These are phyloP conservation scores for Hericium erinaceus DNA, from an alignment of 768 basidiomycete species.

Conservation along the genomic window DNA sequence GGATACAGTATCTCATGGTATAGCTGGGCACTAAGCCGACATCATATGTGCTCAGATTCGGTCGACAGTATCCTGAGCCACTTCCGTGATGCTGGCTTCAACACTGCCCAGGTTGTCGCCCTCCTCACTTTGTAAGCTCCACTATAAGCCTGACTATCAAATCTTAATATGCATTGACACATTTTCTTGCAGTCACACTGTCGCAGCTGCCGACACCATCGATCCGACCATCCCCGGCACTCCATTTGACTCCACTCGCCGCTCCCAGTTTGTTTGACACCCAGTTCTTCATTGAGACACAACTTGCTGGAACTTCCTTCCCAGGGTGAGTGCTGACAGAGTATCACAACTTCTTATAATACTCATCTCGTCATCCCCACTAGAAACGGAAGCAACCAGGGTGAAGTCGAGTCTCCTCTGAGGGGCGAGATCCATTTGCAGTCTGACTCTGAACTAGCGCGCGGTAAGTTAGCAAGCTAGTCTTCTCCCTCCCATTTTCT, in stretches of 20 bases:
- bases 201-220: conserved; percentile 14
- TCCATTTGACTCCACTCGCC: conserved; percentile 42
- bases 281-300: conserved; percentile 36
- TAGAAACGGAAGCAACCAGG: conserved; percentile 28
- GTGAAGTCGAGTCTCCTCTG: conserved; percentile 31
- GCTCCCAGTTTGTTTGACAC: conserved; percentile 33
- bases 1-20: neutral
- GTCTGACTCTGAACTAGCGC: conserved; percentile 27
- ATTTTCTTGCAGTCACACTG: conserved; percentile 6
- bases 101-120: conserved; percentile 24
- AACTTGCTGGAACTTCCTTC: conserved; percentile 34
- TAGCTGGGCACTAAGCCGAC: neutral
- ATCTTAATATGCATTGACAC: neutral
- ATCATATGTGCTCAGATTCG: conserved; percentile 4
- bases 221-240: conserved; percentile 22
- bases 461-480: conserved; percentile 6
- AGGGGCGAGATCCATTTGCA: conserved; percentile 35
- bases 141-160: neutral
- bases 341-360: neutral
- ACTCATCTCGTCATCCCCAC: conserved; percentile 1
- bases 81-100: conserved; percentile 27
- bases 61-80: conserved; percentile 20
- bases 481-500: neutral
- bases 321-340: conserved; percentile 20
- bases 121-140: conserved; percentile 24